Evolutionary conservation across 441 rosid genomes (phyloP).

Genomic region (Hura crepitans): DNA sequence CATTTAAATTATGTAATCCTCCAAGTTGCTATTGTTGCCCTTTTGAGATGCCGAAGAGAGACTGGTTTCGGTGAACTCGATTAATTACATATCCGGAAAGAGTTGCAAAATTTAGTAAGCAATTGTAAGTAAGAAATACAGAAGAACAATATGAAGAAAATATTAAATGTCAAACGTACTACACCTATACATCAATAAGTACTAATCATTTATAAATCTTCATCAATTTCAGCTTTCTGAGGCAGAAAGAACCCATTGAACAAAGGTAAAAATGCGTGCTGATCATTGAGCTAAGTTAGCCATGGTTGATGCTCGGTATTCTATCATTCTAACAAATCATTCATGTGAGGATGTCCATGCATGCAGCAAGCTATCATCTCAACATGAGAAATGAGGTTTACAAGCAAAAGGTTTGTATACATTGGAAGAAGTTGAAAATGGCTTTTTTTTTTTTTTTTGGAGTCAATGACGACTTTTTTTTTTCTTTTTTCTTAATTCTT

Average conservation of each 20-base stretch:
- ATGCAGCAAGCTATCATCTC: too few relatives aligned
- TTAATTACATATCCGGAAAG: slow-evolving; percentile 1
- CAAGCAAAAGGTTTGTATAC: too few relatives aligned
- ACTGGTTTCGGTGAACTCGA: not conserved
- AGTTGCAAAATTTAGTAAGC: not conserved
- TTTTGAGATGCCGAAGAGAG: slow-evolving; percentile 17
- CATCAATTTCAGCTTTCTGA: slow-evolving; percentile 20
- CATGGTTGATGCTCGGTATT: not conserved
- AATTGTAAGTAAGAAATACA: too few relatives aligned
- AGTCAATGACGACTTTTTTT: too few relatives aligned
- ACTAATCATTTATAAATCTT: not conserved
- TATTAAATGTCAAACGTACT: too few relatives aligned
- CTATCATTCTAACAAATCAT: too few relatives aligned
- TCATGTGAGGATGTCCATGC: too few relatives aligned
- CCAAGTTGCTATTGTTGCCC: slow-evolving; percentile 20
- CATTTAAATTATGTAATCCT: not conserved
- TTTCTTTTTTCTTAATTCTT: too few relatives aligned
- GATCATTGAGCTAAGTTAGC: not conserved
- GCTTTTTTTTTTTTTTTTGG: too few relatives aligned
- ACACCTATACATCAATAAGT: not conserved
- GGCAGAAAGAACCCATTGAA: not conserved
- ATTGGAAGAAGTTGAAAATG: too few relatives aligned
- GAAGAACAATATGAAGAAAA: too few relatives aligned
- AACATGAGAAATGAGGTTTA: too few relatives aligned
- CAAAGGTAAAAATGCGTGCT: not conserved